Evolutionary conservation across 164 flowering plant genomes (phyloP), one percentile per base, ranked within the genome.

Genomic region (Malania oleifera): DNA sequence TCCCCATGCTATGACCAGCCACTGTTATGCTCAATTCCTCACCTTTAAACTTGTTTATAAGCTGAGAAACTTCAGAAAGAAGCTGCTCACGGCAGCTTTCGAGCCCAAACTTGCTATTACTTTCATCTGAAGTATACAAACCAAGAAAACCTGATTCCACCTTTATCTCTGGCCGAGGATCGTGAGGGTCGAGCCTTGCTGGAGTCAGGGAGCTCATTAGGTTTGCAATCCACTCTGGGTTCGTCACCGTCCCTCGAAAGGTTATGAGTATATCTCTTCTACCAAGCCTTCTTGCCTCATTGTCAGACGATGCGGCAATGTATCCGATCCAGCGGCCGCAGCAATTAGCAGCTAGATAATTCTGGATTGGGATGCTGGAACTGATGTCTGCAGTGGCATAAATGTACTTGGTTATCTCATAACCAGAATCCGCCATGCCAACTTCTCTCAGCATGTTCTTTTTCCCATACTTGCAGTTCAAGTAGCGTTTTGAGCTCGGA

Each of bases 1-100:
- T 86, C 34, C 96, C 96, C 96, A 89, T 86, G 71, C 96, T 89
- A 29, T 89, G 96, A 0, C 96, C 96, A 0, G 87, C 87, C 39
- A 89, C 17, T 0, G 91, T 81, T 18, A 89, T 81, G 67, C 91
- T 86, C 53, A 86, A 19, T 46, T 86, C 82, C 62, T 89, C 96
- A 2, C 71, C 84, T 63, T 70, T 73, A 47, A 73, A 64, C 62
- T 62, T 71, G 52, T 57, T 67, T 12, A 77, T 0, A 1, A 79
- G 7, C 31, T 82, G 25, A 0, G 74, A 65, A 3, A 81, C 60
- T 37, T 81, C 86, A 0, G 80, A 74, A 0, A 81, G 71, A 11
- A 81, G 73, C 60, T 81, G 86, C 27, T 79, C 78, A 0, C 86
- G 68, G 26, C 83, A 79, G 31, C 83, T 79, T n/a, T 26, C 65